Evolutionary conservation across 2,329 filamentous ascomycete species (phyloP).

Genomic region (Lachnellula willkommii): DNA sequence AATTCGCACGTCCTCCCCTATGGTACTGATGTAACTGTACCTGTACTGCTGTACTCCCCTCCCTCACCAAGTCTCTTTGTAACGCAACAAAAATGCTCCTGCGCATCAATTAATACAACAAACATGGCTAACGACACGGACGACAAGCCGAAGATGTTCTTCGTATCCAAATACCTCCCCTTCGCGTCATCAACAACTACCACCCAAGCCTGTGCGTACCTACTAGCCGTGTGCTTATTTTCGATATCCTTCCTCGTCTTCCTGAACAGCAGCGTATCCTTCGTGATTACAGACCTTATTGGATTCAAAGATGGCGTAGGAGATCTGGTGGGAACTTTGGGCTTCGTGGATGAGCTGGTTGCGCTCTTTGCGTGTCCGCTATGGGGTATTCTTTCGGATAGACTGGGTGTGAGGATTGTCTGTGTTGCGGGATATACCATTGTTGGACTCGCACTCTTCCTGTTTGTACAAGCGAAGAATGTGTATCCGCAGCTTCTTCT

Average conservation of each 20-base stretch:
- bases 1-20: neutral
- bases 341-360: conserved; percentile 79
- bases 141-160: conserved; percentile 8
- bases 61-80: neutral
- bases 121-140: conserved; percentile 1
- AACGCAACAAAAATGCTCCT: neutral
- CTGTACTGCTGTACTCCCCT: too few relatives aligned
- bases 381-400: conserved; percentile 75
- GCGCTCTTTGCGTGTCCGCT: conserved; percentile 73
- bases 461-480: conserved; percentile 80
- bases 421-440: conserved; percentile 75
- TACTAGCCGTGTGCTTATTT: conserved; percentile 77
- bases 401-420: conserved; percentile 67
- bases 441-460: conserved; percentile 68
- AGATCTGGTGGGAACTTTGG: conserved; percentile 76
- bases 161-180: conserved; percentile 36
- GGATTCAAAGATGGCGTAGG: conserved; percentile 69
- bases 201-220: conserved; percentile 65
- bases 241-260: conserved; percentile 88
- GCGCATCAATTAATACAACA: neutral
- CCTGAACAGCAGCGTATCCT: conserved; percentile 77
- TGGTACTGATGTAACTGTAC: neutral
- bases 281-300: conserved; percentile 78
- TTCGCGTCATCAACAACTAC: conserved; percentile 56
- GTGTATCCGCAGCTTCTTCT: conserved; percentile 86